Evolutionary conservation across 345 rosid species (phyloP).

Genomic region (Chamaenerion angustifolium): DNA sequence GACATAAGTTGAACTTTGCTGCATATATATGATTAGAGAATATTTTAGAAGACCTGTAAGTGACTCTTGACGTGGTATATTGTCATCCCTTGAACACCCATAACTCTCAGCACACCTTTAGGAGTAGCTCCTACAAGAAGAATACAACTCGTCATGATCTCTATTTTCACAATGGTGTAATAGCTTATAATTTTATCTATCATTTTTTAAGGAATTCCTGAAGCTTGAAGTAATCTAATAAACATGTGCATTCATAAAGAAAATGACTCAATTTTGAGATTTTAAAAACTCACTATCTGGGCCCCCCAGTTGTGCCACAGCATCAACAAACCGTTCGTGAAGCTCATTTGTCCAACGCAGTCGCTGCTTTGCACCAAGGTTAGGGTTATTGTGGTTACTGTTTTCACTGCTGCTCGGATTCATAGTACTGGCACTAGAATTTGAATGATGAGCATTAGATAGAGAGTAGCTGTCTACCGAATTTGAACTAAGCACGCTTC

Average conservation of each 20-base stretch:
- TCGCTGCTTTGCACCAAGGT: slow-evolving; percentile 56
- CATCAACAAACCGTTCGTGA: slow-evolving; percentile 96
- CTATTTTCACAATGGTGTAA: too few relatives aligned
- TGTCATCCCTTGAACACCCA: slow-evolving; percentile 11
- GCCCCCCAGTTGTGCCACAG: slow-evolving; percentile 98
- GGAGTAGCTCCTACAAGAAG: slow-evolving; percentile 11
- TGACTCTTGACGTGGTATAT: slow-evolving; percentile 21
- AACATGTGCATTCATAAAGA: background rate
- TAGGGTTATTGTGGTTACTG: slow-evolving; percentile 7
- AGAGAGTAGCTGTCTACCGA: slow-evolving; percentile 26
- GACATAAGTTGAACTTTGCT: background rate
- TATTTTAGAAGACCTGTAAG: slow-evolving; percentile 9
- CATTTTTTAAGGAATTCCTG: too few relatives aligned
- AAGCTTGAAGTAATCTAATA: too few relatives aligned
- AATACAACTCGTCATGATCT: too few relatives aligned
- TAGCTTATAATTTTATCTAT: too few relatives aligned
- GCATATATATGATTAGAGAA: too few relatives aligned
- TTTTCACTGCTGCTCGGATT: slow-evolving; percentile 56
- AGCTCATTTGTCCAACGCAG: slow-evolving; percentile 98
- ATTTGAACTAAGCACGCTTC: slow-evolving; percentile 27
- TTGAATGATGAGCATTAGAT: slow-evolving; percentile 28
- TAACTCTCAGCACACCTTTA: slow-evolving; percentile 12
- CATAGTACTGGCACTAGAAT: slow-evolving; percentile 39
- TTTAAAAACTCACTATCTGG: slow-evolving; percentile 69
- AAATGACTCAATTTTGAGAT: background rate